Evolutionary conservation across 1,284 basidiomycete genomes (phyloP).

Genomic region (Athelia psychrophila): DNA sequence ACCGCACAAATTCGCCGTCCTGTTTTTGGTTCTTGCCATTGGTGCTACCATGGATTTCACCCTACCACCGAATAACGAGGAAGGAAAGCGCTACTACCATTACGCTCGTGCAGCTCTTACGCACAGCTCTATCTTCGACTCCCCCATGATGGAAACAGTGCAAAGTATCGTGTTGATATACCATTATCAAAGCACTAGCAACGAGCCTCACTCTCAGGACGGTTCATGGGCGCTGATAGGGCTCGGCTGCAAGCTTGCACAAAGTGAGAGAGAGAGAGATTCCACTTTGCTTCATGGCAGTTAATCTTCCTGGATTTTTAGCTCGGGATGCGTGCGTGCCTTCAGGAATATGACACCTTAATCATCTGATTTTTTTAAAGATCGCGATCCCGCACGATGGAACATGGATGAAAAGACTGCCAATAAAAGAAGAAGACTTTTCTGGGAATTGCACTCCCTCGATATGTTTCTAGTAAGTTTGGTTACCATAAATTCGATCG

Average conservation of each 20-base stretch:
- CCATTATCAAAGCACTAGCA: slow-evolving; percentile 44
- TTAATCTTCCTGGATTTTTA: slow-evolving; percentile 18
- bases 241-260: slow-evolving; percentile 52
- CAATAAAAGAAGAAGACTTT: slow-evolving; percentile 50
- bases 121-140: slow-evolving; percentile 60
- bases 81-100: too few relatives aligned
- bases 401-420: slow-evolving; percentile 50
- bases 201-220: slow-evolving; percentile 25
- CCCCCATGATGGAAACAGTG: slow-evolving; percentile 62
- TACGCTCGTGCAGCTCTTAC: slow-evolving; percentile 16
- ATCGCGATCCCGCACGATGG: slow-evolving; percentile 61
- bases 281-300: background rate
- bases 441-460: slow-evolving; percentile 54
- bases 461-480: slow-evolving; percentile 35
- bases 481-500: slow-evolving; percentile 42
- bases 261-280: slow-evolving; percentile 33
- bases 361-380: slow-evolving; percentile 54
- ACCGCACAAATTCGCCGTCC: background rate
- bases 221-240: slow-evolving; percentile 60
- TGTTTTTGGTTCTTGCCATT: background rate
- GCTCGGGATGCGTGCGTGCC: slow-evolving; percentile 53
- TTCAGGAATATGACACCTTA: slow-evolving; percentile 18
- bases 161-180: slow-evolving; percentile 57
- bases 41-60: background rate
- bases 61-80: background rate